phyloP scores from a whole-genome alignment of 257 asterid species.

The Thymus quinquecostatus region DNA sequence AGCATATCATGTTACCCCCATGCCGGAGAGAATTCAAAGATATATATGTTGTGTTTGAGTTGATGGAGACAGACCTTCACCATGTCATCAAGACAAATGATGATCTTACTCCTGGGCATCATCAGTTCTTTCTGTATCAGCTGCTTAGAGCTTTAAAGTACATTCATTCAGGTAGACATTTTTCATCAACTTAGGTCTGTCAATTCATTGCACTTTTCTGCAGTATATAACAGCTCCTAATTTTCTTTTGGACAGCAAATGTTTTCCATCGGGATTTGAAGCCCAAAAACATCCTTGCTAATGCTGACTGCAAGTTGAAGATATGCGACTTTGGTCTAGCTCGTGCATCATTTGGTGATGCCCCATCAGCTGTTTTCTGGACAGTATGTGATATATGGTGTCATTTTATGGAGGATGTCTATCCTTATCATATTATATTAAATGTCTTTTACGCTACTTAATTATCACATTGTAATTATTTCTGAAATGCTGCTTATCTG shows the following conservation, averaged over 20 bases:
- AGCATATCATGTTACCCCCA: conserved; percentile 93
- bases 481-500: conserved; percentile 32
- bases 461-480: conserved; percentile 8
- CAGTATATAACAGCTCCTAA: conserved; percentile 8
- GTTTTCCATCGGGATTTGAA: conserved; percentile 93
- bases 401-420: conserved; percentile 25
- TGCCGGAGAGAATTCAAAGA: conserved; percentile 96
- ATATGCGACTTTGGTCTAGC: conserved; percentile 99
- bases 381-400: conserved; percentile 68
- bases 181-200: conserved; percentile 18
- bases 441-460: neutral
- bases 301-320: conserved; percentile 97
- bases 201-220: neutral
- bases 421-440: conserved; percentile 2
- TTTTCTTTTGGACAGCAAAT: conserved; percentile 62
- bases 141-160: conserved; percentile 92
- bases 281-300: conserved; percentile 97
- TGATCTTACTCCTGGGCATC: conserved; percentile 94
- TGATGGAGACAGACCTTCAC: conserved; percentile 99
- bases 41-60: conserved; percentile 91
- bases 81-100: conserved; percentile 89
- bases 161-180: conserved; percentile 77
- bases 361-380: conserved; percentile 98
- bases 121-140: conserved; percentile 95
- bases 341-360: conserved; percentile 90